These are phyloP conservation scores for Zymoseptoria passerinii DNA, from an alignment of 2,329 filamentous ascomycete species.

Conservation along the genomic window DNA sequence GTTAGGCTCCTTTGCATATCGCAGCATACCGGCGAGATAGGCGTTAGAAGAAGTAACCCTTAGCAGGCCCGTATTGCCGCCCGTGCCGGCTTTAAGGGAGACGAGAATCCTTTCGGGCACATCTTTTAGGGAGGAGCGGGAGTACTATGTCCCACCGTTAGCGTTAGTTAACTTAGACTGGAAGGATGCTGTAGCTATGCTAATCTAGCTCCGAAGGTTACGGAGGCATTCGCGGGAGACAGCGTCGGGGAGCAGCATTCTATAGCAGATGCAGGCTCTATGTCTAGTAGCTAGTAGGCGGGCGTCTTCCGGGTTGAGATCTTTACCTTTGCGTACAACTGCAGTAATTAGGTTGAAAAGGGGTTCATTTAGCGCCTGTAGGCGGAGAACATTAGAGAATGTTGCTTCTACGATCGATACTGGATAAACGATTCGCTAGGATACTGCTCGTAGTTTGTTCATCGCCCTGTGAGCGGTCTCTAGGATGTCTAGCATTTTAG, in stretches of 20 bases:
- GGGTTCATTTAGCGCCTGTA: not conserved
- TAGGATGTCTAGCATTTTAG: not conserved
- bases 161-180: too few species aligned
- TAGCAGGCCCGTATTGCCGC: too few species aligned
- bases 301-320: not conserved
- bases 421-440: not conserved
- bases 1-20: too few species aligned
- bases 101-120: too few species aligned
- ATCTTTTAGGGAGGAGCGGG: too few species aligned
- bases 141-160: too few species aligned
- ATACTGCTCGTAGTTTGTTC: not conserved
- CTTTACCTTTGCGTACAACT: not conserved
- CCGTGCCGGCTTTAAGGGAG: too few species aligned
- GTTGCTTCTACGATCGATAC: not conserved
- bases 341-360: not conserved
- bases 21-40: too few species aligned
- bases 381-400: not conserved
- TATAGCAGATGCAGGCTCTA: not conserved
- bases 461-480: not conserved
- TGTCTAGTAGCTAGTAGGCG: not conserved
- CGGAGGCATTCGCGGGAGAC: too few species aligned
- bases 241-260: not conserved
- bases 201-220: too few species aligned
- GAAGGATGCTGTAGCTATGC: too few species aligned
- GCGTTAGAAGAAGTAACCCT: too few species aligned